These are phyloP conservation scores for Pythium utonaiense DNA, from an alignment of 352 stramenopile genomes.

Conservation along the genomic window DNA sequence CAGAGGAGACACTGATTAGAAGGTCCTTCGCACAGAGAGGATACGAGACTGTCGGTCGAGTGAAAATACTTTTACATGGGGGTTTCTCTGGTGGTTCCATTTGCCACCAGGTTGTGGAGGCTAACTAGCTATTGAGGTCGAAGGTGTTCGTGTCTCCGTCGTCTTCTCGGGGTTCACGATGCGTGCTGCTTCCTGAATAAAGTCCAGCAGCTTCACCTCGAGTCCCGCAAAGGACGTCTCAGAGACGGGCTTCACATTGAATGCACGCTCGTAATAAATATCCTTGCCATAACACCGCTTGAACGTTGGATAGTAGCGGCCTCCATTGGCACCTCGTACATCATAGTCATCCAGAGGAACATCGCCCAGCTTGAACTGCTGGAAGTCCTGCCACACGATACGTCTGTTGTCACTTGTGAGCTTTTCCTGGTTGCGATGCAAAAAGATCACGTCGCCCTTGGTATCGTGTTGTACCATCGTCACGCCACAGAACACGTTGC, in stretches of 20 bases:
- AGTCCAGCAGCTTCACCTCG: constrained; percentile 41
- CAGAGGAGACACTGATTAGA: no score
- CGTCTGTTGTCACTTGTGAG: background rate
- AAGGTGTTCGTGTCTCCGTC: background rate
- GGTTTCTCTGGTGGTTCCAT: background rate
- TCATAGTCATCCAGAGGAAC: background rate
- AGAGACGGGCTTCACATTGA: constrained; percentile 39
- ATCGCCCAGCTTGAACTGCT: background rate
- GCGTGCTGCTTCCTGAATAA: constrained; percentile 29
- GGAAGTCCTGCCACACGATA: background rate
- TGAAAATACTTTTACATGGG: background rate
- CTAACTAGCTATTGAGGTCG: background rate
- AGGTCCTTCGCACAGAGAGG: no score
- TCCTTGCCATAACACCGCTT: constrained; percentile 45
- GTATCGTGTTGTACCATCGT: background rate
- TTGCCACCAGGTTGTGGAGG: background rate
- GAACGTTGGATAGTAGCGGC: constrained; percentile 8
- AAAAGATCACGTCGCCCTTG: constrained; percentile 13
- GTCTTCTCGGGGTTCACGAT: background rate
- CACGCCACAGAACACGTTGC: background rate
- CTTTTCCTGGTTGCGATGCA: constrained; percentile 21
- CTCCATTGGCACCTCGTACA: background rate
- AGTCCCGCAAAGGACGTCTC: constrained; percentile 41
- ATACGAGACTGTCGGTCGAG: no score
- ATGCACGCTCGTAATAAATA: constrained; percentile 60